Conservation (phyloP, 2,329 filamentous ascomycete genomes). For the Zymoseptoria crescenta region DNA sequence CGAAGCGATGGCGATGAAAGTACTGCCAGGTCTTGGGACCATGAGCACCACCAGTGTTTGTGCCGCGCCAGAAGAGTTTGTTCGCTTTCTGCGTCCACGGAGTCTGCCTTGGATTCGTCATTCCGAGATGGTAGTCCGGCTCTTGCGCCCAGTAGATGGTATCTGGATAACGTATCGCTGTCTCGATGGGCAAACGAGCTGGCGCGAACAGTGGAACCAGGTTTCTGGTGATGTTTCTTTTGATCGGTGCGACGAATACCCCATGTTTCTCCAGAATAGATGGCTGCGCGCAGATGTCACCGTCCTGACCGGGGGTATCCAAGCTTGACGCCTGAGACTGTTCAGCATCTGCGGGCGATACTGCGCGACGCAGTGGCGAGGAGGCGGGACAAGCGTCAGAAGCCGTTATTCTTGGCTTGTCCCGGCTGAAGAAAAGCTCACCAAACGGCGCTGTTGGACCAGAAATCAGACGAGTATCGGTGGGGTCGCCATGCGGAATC, state of each 20-base stretch:
- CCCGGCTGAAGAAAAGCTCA: no score
- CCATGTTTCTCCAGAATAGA: slow-evolving; percentile 36
- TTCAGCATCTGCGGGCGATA: no score
- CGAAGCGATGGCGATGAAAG: slow-evolving; percentile 66
- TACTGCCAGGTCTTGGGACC: slow-evolving; percentile 52
- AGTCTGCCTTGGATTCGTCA: slow-evolving; percentile 21
- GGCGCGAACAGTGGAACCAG: slow-evolving; percentile 41
- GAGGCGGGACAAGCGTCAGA: no score
- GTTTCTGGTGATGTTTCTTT: slow-evolving; percentile 31
- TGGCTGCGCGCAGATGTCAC: slow-evolving; percentile 25
- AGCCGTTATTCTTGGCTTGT: no score
- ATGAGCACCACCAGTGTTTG: slow-evolving; percentile 37
- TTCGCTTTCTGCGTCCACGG: slow-evolving; percentile 34
- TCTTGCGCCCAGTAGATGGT: slow-evolving; percentile 38
- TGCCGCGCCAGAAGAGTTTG: slow-evolving; percentile 38
- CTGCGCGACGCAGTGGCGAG: no score
- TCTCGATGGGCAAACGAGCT: slow-evolving; percentile 39
- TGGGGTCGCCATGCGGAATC: slow-evolving; percentile 25
- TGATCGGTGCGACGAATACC: slow-evolving; percentile 37
- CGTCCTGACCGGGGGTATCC: no score
- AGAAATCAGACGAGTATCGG: no score
- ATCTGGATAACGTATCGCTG: slow-evolving; percentile 41
- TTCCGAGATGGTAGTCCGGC: slow-evolving; percentile 19
- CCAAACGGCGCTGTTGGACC: no score
- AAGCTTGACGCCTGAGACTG: no score